A percentile compares a stretch with the other conserved stretches of the same genome.
phyloP scores from a whole-genome alignment of 495 filamentous ascomycete species.

The Penicillium canariense region DNA sequence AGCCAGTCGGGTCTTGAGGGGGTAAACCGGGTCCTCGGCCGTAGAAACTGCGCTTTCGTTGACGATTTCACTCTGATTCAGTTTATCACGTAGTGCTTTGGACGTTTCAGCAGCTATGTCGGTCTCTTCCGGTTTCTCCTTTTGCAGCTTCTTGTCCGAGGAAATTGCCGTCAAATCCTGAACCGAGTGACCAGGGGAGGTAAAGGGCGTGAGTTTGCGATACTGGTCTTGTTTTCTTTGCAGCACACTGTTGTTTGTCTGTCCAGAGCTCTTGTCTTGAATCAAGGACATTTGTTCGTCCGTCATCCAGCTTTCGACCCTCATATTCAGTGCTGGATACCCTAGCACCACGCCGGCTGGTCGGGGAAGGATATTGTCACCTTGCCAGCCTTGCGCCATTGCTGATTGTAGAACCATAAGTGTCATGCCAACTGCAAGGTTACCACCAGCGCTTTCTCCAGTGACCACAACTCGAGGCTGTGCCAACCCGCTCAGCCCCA shows the following conservation, averaged over 20 bases:
- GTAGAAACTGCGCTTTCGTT: slow-evolving; percentile 33
- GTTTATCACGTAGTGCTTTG: slow-evolving; percentile 28
- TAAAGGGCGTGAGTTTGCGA: slow-evolving; percentile 53
- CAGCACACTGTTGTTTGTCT: slow-evolving; percentile 73
- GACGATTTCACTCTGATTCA: slow-evolving; percentile 23
- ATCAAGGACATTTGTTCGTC: slow-evolving; percentile 97
- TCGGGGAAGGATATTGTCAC: slow-evolving; percentile 61
- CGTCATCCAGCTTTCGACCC: slow-evolving; percentile 98
- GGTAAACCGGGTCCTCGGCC: slow-evolving; percentile 56
- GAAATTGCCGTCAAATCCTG: slow-evolving; percentile 34
- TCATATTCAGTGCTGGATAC: slow-evolving; percentile 90
- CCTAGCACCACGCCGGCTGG: slow-evolving; percentile 82
- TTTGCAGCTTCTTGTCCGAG: slow-evolving; percentile 35
- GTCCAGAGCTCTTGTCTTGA: slow-evolving; percentile 73
- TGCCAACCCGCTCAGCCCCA: slow-evolving; percentile 73
- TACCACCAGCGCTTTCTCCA: slow-evolving; percentile 92
- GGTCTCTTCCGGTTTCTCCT: slow-evolving; percentile 26
- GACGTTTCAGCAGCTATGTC: slow-evolving; percentile 27
- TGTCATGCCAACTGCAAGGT: slow-evolving; percentile 75
- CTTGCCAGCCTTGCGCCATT: slow-evolving; percentile 54
- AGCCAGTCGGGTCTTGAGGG: slow-evolving; percentile 82
- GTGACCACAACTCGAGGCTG: slow-evolving; percentile 76
- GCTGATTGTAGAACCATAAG: slow-evolving; percentile 84
- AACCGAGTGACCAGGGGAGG: slow-evolving; percentile 67
- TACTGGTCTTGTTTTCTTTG: slow-evolving; percentile 75